phyloP scores from a whole-genome alignment of 768 basidiomycete genomes.

The Rhizopogon sp. region DNA sequence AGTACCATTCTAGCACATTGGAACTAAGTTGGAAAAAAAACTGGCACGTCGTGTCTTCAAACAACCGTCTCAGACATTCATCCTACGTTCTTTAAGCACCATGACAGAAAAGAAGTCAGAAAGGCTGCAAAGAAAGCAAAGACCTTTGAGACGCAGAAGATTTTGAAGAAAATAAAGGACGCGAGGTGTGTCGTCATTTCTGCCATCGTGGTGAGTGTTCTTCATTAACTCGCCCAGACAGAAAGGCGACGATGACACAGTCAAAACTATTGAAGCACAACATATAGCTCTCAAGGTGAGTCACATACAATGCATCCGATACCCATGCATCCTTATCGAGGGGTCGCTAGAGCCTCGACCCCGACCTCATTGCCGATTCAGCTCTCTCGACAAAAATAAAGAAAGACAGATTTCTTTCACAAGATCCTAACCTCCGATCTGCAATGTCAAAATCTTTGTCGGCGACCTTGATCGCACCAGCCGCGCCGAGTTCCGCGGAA shows the following conservation, averaged over 20 bases:
- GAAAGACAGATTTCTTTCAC: conserved; percentile 60
- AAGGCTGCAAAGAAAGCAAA: conserved; percentile 80
- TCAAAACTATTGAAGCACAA: conserved; percentile 52
- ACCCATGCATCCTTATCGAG: neutral
- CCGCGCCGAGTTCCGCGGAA: conserved; percentile 35
- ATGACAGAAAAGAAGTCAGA: conserved; percentile 64
- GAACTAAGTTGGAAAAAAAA: conserved; percentile 44
- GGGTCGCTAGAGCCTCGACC: conserved; percentile 45
- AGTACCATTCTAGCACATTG: conserved; percentile 19
- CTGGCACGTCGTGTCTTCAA: conserved; percentile 37
- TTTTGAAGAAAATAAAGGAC: conserved; percentile 77
- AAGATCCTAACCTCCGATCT: conserved; percentile 40
- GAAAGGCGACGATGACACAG: conserved; percentile 32
- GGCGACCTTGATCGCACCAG: conserved; percentile 27
- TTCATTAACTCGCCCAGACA: conserved; percentile 19
- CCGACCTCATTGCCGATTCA: conserved; percentile 53
- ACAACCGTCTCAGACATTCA: conserved; percentile 4
- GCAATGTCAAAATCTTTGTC: conserved; percentile 44
- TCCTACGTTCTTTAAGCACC: conserved; percentile 48
- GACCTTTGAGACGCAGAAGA: conserved; percentile 72
- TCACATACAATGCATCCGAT: neutral
- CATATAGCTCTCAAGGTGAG: conserved; percentile 62
- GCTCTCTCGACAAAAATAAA: conserved; percentile 70
- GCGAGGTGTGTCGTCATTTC: conserved; percentile 42
- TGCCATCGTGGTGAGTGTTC: neutral